Conservation (phyloP, 306 rosid species). For the Albizia julibrissin region DNA sequence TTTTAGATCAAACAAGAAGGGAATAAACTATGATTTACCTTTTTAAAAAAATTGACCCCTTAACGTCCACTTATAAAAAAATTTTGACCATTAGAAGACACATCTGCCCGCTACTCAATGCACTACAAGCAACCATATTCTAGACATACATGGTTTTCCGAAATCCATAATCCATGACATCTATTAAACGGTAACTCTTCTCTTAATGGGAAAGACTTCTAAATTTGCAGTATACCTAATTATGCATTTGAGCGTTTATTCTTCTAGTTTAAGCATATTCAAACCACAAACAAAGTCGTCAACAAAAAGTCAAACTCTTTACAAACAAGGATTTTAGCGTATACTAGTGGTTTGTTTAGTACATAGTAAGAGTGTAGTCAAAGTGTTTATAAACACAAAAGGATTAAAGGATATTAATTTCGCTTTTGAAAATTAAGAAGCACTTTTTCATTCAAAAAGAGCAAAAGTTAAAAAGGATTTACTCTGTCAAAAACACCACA, state of each 20-base stretch:
- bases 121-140: background rate
- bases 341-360: background rate
- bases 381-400: background rate
- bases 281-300: background rate
- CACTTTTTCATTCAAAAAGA: background rate
- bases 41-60: background rate
- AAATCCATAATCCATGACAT: background rate
- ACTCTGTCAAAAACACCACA: conserved; percentile 37
- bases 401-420: background rate
- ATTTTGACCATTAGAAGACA: background rate
- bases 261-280: background rate
- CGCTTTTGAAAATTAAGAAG: conserved; percentile 2
- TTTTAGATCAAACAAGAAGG: background rate
- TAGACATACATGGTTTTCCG: background rate
- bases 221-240: background rate
- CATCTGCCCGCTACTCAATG: background rate
- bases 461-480: conserved; percentile 24
- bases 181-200: background rate
- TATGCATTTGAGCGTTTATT: background rate
- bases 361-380: background rate
- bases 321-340: conserved; percentile 1
- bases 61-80: background rate
- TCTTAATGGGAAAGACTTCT: background rate
- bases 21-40: background rate
- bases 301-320: background rate